Evolutionary conservation across 1,284 basidiomycete species (phyloP), one percentile per base, ranked within the genome.

Genomic region (Gymnopus androsaceus): DNA sequence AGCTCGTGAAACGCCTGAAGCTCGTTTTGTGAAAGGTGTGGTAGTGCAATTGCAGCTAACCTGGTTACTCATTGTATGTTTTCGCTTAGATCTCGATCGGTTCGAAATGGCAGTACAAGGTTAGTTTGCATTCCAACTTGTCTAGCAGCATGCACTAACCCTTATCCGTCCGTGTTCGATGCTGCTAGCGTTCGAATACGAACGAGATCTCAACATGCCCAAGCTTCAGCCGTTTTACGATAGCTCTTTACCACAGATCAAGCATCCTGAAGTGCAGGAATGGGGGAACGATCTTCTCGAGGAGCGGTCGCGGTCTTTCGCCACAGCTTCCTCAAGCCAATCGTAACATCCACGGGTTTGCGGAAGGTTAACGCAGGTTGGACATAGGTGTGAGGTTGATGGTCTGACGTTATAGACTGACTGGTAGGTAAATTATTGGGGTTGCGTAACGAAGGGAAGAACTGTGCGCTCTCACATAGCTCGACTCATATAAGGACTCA

Each of bases 51-150:
- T 27, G 17, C n/a, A 19, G 11, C 21, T 36, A 33, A 23, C n/a
- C 31, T 15, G 15, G 33, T 56, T 15, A 19, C 33, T 33, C 31
- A 50, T 28, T 52, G 7, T 30, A 14, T 47, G 15, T 27, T 6
- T 15, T 17, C 56, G 11, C 7, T 56, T 48, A 92, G 90, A 99
- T 69, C 80, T 98, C 11, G 96, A 99, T 69, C 80, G 94, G 11
- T 88, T 98, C 58, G 96, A 99, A 71, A 90, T 99, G 81, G 90
- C 92, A 3, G 76, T 91, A 0, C 90, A 92, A 80, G 89, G 89
- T 85, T 63, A 19, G 62, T 58, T 41, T 31, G 9, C 40, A 1
- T 23, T 36, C 25, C 48, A 3, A 6, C 17, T 37, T 28, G 19
- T 14, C n/a, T n/a, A n/a, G n/a, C n/a, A n/a, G n/a, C n/a, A n/a